Percentiles rank a stretch among this genome's conserved stretches.
These are phyloP conservation scores for Aspergillus japonicus DNA, from an alignment of 2,329 filamentous ascomycete genomes.

Conservation along the genomic window DNA sequence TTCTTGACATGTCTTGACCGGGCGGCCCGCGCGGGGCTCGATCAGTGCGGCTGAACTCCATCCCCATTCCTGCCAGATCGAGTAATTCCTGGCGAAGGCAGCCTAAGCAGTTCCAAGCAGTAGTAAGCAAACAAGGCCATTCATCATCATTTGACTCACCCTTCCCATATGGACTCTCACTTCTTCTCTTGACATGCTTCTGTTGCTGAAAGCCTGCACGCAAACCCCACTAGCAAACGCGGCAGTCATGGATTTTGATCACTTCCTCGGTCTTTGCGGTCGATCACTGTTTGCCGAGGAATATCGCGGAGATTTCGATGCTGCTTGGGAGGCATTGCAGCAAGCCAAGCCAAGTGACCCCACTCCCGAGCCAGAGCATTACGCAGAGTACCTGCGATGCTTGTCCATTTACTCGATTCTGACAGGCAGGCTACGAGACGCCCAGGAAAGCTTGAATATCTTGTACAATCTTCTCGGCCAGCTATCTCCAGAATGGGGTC, in stretches of 20 bases:
- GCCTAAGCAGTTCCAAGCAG: too few relatives aligned
- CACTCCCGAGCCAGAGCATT: constrained; percentile 3
- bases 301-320: constrained; percentile 22
- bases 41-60: neutral
- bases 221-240: neutral
- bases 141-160: too few relatives aligned
- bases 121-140: neutral
- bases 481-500: constrained; percentile 23
- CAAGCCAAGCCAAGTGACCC: constrained; percentile 1
- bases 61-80: neutral
- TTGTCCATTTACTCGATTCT: constrained; percentile 17
- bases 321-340: constrained; percentile 17
- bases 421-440: constrained; percentile 18
- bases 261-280: constrained; percentile 16
- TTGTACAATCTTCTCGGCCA: constrained; percentile 14
- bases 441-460: constrained; percentile 14
- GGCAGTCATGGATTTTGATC: constrained; percentile 15
- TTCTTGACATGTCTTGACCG: neutral
- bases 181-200: neutral
- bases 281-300: constrained; percentile 23
- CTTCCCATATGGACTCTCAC: too few relatives aligned
- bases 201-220: neutral
- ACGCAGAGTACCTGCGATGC: constrained; percentile 21
- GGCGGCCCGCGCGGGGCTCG: constrained; percentile 5
- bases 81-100: constrained; percentile 19